Evolutionary conservation across 2,329 filamentous ascomycete genomes (phyloP).

Genomic region (Colletotrichum sp.): DNA sequence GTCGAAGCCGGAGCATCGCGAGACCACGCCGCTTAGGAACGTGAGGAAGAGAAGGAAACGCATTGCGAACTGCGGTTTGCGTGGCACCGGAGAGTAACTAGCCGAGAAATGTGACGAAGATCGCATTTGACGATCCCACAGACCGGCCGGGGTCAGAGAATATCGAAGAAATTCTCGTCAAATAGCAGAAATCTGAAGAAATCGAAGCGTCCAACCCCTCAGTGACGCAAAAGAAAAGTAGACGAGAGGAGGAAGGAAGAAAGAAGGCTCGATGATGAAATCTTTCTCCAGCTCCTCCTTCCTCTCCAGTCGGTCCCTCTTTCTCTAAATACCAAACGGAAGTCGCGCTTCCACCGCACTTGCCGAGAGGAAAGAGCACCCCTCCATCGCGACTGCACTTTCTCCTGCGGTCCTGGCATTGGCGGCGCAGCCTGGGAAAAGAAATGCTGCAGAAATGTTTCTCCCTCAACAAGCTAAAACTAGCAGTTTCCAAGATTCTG

Average conservation of each 20-base stretch:
- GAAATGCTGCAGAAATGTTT: conserved; percentile 11
- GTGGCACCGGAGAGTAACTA: not conserved
- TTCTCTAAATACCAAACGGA: not conserved
- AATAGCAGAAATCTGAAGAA: not conserved
- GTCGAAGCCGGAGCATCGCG: conserved; percentile 26
- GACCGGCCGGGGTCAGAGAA: not conserved
- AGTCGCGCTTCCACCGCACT: not conserved
- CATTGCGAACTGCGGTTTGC: not conserved
- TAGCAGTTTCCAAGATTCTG: conserved; percentile 4
- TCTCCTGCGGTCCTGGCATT: not conserved
- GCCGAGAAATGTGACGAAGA: not conserved
- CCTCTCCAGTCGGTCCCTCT: not conserved
- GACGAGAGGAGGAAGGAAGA: not conserved
- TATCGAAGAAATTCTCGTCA: not conserved
- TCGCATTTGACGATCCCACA: not conserved
- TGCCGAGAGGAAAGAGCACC: not conserved
- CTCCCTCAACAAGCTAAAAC: not conserved
- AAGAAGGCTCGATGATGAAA: not conserved
- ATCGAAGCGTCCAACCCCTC: not conserved
- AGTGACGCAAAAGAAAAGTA: not conserved
- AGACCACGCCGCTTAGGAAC: not conserved
- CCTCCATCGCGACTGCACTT: not conserved
- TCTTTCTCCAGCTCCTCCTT: not conserved
- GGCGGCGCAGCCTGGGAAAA: conserved; percentile 1
- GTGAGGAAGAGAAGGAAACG: not conserved